Percentiles rank a stretch among this genome's conserved stretches.
phyloP scores from a whole-genome alignment of 2,329 filamentous ascomycete genomes.

The Cladosporium sp. region DNA sequence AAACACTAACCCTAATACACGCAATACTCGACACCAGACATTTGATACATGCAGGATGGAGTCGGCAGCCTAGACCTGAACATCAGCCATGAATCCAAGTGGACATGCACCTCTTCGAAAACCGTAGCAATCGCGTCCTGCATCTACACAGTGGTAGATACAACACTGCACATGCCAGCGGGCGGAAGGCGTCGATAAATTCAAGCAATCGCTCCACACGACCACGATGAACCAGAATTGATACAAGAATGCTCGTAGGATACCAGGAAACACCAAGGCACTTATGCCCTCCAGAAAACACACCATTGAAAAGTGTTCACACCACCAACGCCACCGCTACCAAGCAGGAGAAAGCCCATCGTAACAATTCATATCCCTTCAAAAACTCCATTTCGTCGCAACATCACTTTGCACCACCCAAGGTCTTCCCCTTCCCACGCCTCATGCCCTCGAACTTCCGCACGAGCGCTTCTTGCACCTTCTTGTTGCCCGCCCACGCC shows the following conservation, averaged over 20 bases:
- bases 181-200: neutral
- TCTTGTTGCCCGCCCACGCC: constrained; percentile 53
- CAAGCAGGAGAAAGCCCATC: neutral
- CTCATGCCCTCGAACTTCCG: constrained; percentile 50
- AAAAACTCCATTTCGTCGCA: neutral
- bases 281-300: neutral
- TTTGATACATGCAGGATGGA: no score
- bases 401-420: constrained; percentile 6
- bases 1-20: neutral
- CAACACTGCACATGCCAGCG: neutral
- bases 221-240: neutral
- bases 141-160: neutral
- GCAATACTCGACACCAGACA: neutral
- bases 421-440: constrained; percentile 17
- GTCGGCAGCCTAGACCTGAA: neutral
- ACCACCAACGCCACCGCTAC: constrained; percentile 16
- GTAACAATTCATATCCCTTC: neutral
- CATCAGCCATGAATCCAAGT: no score
- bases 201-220: neutral
- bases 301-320: neutral
- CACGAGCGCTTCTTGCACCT: constrained; percentile 48
- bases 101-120: neutral
- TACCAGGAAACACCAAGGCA: neutral
- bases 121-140: neutral
- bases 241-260: neutral